Conservation (phyloP, 1,139 yeast species). For the Saccharomyces uvarum region DNA sequence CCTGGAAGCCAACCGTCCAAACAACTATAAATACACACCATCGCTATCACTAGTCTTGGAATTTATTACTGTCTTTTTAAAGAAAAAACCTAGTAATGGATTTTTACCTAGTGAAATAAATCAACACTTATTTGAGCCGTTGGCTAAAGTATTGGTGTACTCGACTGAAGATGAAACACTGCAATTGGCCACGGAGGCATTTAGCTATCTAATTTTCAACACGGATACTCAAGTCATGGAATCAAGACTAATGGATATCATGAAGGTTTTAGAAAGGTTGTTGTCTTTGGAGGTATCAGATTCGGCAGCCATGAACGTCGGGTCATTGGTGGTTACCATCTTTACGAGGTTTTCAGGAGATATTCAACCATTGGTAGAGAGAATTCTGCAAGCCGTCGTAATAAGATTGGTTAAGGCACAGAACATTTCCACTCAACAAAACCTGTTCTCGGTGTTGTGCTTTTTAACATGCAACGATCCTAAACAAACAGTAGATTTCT, state of each 20-base stretch:
- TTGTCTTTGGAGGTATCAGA: conserved; percentile 68
- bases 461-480: conserved; percentile 59
- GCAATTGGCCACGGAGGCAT: conserved; percentile 71
- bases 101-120: conserved; percentile 38
- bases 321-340: conserved; percentile 58
- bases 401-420: conserved; percentile 55
- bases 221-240: conserved; percentile 38
- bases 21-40: conserved; percentile 39
- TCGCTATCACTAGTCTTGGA: conserved; percentile 62
- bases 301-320: conserved; percentile 70
- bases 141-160: conserved; percentile 45
- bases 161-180: conserved; percentile 73
- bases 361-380: conserved; percentile 44
- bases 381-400: conserved; percentile 67
- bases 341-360: conserved; percentile 49
- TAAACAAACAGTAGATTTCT: conserved; percentile 51
- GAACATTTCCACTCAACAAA: conserved; percentile 67
- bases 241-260: conserved; percentile 42
- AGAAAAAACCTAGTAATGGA: conserved; percentile 25
- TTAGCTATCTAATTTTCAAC: conserved; percentile 53
- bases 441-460: conserved; percentile 69
- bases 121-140: conserved; percentile 38
- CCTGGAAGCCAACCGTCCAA: conserved; percentile 19
- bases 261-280: conserved; percentile 59
- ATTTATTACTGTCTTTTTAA: conserved; percentile 40